These are phyloP conservation scores for Aspergillus vadensis DNA, from an alignment of 2,329 filamentous ascomycete species.

Conservation along the genomic window DNA sequence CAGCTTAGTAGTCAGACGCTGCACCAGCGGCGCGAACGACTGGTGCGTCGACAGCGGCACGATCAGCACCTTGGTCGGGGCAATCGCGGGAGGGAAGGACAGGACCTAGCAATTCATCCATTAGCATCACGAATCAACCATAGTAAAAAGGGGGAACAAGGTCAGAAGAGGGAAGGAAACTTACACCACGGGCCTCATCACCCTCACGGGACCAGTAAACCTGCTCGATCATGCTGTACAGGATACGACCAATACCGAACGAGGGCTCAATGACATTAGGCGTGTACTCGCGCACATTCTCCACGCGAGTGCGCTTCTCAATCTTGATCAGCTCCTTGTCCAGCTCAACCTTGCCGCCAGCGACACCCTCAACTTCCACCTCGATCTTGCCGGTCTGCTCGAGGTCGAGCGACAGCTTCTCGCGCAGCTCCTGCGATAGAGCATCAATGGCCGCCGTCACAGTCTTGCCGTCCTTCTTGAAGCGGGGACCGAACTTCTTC, in stretches of 20 bases:
- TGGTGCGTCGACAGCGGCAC: constrained; percentile 82
- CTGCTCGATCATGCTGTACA: constrained; percentile 93
- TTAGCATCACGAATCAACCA: constrained; percentile 10
- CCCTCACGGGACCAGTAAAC: constrained; percentile 87
- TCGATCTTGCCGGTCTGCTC: constrained; percentile 72
- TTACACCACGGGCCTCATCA: constrained; percentile 83
- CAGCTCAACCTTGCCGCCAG: constrained; percentile 75
- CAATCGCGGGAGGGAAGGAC: constrained; percentile 73
- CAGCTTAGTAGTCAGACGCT: constrained; percentile 72
- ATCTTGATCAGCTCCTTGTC: constrained; percentile 78
- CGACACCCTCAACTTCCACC: constrained; percentile 69
- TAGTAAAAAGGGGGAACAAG: neutral
- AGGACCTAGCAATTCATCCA: constrained; percentile 55
- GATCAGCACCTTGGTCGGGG: constrained; percentile 93
- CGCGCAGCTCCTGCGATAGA: constrained; percentile 77
- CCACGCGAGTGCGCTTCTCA: constrained; percentile 77
- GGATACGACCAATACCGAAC: constrained; percentile 92
- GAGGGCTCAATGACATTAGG: constrained; percentile 97
- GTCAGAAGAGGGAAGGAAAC: constrained; percentile 39
- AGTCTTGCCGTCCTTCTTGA: constrained; percentile 90
- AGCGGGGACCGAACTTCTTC: constrained; percentile 93
- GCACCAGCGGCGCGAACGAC: constrained; percentile 76
- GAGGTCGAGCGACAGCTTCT: constrained; percentile 75
- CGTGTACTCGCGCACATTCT: constrained; percentile 86
- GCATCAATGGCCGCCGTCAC: constrained; percentile 78